Percentiles rank a stretch among this genome's conserved stretches.
Conservation (phyloP, 2,329 filamentous ascomycete species). For the Hymenoscyphus albidus region DNA sequence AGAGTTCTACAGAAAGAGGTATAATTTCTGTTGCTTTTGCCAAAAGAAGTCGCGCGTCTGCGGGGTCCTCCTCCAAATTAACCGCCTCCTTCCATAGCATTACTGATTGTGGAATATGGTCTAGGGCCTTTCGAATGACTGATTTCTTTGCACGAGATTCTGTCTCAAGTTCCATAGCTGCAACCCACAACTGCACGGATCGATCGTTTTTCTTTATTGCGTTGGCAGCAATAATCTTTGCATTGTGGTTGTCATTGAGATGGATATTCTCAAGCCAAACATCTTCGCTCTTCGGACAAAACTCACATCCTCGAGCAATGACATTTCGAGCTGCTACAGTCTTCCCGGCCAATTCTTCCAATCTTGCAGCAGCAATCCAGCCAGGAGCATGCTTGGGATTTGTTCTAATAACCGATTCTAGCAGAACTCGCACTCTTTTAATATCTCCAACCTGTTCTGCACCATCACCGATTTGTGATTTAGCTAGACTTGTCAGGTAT, state of each 20-base stretch:
- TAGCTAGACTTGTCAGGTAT: slow-evolving; percentile 87
- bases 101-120: slow-evolving; percentile 91
- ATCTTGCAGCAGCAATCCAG: slow-evolving; percentile 89
- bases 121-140: slow-evolving; percentile 84
- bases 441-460: slow-evolving; percentile 90
- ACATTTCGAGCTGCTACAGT: slow-evolving; percentile 83
- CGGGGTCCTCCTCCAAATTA: slow-evolving; percentile 86
- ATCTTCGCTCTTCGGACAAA: slow-evolving; percentile 91
- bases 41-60: slow-evolving; percentile 81
- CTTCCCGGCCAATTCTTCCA: slow-evolving; percentile 92
- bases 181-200: slow-evolving; percentile 88
- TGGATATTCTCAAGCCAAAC: slow-evolving; percentile 95
- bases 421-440: slow-evolving; percentile 82
- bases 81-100: slow-evolving; percentile 98
- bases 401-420: slow-evolving; percentile 97
- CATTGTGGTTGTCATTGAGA: slow-evolving; percentile 86
- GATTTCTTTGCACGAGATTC: slow-evolving; percentile 83
- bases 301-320: slow-evolving; percentile 81
- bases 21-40: slow-evolving; percentile 96
- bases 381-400: slow-evolving; percentile 93
- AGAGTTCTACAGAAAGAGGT: slow-evolving; percentile 87
- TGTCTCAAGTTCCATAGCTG: slow-evolving; percentile 88
- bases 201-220: slow-evolving; percentile 89
- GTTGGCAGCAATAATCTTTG: slow-evolving; percentile 90
- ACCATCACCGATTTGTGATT: slow-evolving; percentile 72